A percentile compares a stretch with the other conserved stretches of the same genome.
phyloP scores from a whole-genome alignment of 768 basidiomycete genomes.

The Butyriboletus loyo region DNA sequence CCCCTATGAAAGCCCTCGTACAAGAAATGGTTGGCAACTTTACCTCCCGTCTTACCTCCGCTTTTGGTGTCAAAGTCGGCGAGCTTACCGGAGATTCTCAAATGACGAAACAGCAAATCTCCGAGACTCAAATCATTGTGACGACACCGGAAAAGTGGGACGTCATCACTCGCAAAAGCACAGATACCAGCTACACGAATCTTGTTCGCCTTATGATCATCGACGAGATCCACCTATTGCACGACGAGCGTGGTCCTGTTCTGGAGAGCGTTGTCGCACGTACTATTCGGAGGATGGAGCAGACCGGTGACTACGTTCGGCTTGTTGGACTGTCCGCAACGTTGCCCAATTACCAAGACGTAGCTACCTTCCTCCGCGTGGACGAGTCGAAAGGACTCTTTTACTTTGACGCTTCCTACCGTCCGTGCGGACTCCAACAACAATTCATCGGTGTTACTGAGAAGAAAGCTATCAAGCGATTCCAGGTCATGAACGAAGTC shows the following conservation, averaged over 20 bases:
- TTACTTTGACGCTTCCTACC: conserved; percentile 93
- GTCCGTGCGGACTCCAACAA: conserved; percentile 93
- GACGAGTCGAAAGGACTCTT: conserved; percentile 90
- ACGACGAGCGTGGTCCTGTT: conserved; percentile 97
- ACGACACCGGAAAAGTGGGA: conserved; percentile 99
- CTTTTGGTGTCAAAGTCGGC: conserved; percentile 79
- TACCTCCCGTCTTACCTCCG: conserved; percentile 57
- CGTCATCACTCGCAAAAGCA: conserved; percentile 97
- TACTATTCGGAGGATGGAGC: conserved; percentile 91
- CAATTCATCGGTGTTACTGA: conserved; percentile 98
- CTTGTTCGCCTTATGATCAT: conserved; percentile 95
- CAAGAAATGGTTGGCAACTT: conserved; percentile 99
- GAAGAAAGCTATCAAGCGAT: conserved; percentile 98
- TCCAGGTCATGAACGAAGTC: conserved; percentile 97
- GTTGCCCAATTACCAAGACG: conserved; percentile 97
- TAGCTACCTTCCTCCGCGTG: conserved; percentile 94
- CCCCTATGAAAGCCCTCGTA: conserved; percentile 98
- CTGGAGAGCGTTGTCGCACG: conserved; percentile 88
- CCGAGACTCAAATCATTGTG: conserved; percentile 97
- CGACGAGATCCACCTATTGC: conserved; percentile 95
- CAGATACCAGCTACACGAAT: conserved; percentile 95
- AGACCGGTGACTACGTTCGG: conserved; percentile 88
- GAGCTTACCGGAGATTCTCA: conserved; percentile 97
- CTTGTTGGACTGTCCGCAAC: conserved; percentile 96
- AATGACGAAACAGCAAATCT: conserved; percentile 96